Conservation (phyloP, 352 stramenopile genomes). For the Blastocystis sp. region DNA sequence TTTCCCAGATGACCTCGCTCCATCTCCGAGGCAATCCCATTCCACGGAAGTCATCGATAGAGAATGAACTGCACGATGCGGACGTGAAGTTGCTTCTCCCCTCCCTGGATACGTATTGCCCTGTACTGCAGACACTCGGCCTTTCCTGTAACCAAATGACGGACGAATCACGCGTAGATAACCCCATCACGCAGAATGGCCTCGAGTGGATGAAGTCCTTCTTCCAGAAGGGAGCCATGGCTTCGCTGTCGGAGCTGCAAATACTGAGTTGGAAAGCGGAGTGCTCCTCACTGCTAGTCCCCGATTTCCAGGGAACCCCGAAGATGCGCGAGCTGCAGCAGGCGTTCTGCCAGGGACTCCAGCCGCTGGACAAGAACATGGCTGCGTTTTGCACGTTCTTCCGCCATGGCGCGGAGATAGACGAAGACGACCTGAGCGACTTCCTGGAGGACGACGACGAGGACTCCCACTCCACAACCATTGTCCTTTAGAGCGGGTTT, state of each 20-base stretch:
- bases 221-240: neutral
- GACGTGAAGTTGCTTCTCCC: neutral
- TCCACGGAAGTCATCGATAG: neutral
- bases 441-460: neutral
- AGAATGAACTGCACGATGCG: neutral
- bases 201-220: neutral
- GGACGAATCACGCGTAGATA: neutral
- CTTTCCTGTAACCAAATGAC: neutral
- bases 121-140: neutral
- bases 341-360: constrained; percentile 3
- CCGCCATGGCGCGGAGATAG: neutral
- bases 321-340: neutral
- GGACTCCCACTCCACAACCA: neutral
- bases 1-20: neutral
- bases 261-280: neutral
- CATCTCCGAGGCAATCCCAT: neutral
- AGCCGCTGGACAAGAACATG: constrained; percentile 1
- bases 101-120: neutral
- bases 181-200: neutral
- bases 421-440: neutral
- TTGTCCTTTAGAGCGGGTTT: neutral
- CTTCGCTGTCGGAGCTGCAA: constrained; percentile 16
- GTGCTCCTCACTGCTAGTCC: neutral
- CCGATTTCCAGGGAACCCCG: neutral
- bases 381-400: neutral